phyloP scores from a whole-genome alignment of 2,329 filamentous ascomycete species.

The Curvularia lunata region DNA sequence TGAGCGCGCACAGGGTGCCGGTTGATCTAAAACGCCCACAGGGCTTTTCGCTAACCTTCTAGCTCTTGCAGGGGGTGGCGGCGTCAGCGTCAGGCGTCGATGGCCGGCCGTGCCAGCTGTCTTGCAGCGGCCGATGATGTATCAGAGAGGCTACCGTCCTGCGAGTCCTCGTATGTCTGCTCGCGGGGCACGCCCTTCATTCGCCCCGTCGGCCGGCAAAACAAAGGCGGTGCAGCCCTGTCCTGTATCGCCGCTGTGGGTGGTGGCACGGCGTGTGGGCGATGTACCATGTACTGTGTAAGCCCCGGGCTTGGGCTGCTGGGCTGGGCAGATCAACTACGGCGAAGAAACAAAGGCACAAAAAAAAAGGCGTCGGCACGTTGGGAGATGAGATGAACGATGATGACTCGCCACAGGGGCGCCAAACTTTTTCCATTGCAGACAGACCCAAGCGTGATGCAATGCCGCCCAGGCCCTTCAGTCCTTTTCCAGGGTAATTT shows the following conservation, averaged over 20 bases:
- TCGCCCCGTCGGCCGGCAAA: constrained; percentile 12
- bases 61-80: constrained; percentile 27
- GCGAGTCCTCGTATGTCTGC: background rate
- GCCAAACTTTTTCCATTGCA: constrained; percentile 27
- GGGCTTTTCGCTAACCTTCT: constrained; percentile 33
- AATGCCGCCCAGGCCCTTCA: constrained; percentile 36
- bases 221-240: constrained; percentile 12
- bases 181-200: background rate
- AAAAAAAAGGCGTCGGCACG: background rate
- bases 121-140: constrained; percentile 27
- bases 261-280: background rate
- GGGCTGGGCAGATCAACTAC: no score
- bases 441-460: constrained; percentile 23
- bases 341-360: background rate
- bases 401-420: constrained; percentile 30
- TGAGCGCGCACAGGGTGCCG: constrained; percentile 37
- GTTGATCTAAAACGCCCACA: constrained; percentile 39
- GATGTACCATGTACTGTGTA: background rate
- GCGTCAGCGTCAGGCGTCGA: constrained; percentile 34
- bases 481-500: constrained; percentile 67
- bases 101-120: constrained; percentile 37
- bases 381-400: constrained; percentile 10
- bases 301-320: constrained; percentile 29
- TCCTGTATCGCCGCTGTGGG: background rate
- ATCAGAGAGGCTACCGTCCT: background rate